A percentile compares a stretch with the other conserved stretches of the same genome.
phyloP scores from a whole-genome alignment of 1,284 basidiomycete species.

The Wolfiporia cocos region DNA sequence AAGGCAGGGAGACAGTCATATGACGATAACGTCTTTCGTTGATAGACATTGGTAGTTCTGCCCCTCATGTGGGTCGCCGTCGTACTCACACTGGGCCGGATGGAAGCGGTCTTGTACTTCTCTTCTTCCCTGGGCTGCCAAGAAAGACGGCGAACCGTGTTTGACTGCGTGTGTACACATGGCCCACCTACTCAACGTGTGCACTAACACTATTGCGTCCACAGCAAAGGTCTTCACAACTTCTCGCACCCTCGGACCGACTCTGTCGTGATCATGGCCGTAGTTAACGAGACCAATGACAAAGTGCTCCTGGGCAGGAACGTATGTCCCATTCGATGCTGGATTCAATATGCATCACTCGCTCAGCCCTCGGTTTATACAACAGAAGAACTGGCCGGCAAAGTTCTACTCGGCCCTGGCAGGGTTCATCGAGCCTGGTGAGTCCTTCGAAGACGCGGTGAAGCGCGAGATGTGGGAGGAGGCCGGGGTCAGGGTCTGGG shows the following conservation, averaged over 20 bases:
- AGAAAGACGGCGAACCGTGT: slow-evolving; percentile 56
- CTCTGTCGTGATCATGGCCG: slow-evolving; percentile 89
- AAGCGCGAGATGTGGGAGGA: slow-evolving; percentile 94
- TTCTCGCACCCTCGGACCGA: slow-evolving; percentile 85
- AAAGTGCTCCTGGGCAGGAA: slow-evolving; percentile 85
- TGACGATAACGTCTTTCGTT: no score
- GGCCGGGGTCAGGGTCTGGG: slow-evolving; percentile 81
- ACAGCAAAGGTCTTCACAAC: slow-evolving; percentile 80
- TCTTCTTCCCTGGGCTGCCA: slow-evolving; percentile 64
- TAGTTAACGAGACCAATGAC: slow-evolving; percentile 72
- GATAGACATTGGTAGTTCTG: slow-evolving; percentile 80
- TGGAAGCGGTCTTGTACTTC: slow-evolving; percentile 88
- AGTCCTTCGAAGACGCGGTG: slow-evolving; percentile 93
- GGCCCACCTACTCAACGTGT: no score
- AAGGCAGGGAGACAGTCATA: no score
- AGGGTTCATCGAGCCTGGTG: slow-evolving; percentile 89
- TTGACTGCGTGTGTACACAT: slow-evolving; percentile 50
- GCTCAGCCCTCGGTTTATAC: slow-evolving; percentile 1
- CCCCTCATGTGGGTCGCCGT: slow-evolving; percentile 76
- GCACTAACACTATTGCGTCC: no score
- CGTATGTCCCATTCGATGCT: slow-evolving; percentile 51
- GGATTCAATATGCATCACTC: no score
- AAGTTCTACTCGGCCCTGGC: slow-evolving; percentile 85
- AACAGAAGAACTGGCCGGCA: slow-evolving; percentile 59
- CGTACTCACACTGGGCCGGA: slow-evolving; percentile 90